Percentiles rank a stretch among this genome's conserved stretches.
These are phyloP conservation scores for Anastatica hierochuntica DNA, from an alignment of 345 rosid genomes.

Conservation along the genomic window DNA sequence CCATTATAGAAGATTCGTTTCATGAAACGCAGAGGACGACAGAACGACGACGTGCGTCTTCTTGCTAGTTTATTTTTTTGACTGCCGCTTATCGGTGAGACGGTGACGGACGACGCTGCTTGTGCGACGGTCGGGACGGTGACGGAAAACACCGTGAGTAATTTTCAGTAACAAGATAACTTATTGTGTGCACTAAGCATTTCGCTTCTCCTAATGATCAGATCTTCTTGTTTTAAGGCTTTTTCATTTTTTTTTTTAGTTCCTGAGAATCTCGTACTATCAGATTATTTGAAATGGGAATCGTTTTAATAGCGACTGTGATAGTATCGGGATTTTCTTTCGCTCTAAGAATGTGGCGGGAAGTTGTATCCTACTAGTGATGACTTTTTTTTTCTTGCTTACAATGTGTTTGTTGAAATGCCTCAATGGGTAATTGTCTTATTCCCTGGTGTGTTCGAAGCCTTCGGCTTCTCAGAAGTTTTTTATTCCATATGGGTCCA, in stretches of 20 bases:
- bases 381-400: background rate
- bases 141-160: conserved; percentile 13
- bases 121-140: conserved; percentile 16
- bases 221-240: background rate
- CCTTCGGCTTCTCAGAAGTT: background rate
- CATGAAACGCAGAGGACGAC: background rate
- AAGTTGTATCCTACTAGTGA: background rate
- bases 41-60: background rate
- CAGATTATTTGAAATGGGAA: background rate
- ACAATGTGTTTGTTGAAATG: conserved; percentile 22
- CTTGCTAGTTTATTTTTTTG: no score
- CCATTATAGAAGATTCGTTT: background rate
- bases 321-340: background rate
- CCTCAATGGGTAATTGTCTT: background rate
- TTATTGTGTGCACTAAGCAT: background rate
- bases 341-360: background rate
- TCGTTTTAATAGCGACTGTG: background rate
- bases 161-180: background rate
- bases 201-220: background rate
- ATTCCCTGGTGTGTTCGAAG: background rate
- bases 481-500: background rate
- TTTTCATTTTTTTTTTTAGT: background rate
- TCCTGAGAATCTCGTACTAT: background rate
- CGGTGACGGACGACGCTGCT: conserved; percentile 12
- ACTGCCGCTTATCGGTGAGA: no score